Percentiles rank a stretch among this genome's conserved stretches.
Conservation (phyloP, 495 filamentous ascomycete species). For the Trichoderma reesei region DNA sequence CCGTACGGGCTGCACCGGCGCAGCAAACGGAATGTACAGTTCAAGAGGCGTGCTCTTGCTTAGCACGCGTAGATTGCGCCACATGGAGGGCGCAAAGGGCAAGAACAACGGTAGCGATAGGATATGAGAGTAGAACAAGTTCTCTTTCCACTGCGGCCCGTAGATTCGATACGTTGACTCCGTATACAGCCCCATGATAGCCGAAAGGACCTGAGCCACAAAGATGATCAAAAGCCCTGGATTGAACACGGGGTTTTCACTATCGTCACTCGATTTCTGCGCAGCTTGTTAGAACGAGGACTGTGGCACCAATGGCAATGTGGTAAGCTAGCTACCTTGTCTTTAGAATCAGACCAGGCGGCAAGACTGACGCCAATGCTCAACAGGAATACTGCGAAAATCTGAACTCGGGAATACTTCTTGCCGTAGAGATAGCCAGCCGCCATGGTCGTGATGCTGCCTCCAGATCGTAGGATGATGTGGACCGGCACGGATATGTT, state of each 20-base stretch:
- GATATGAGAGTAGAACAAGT: constrained; percentile 85
- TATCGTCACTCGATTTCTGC: constrained; percentile 22
- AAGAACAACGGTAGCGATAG: constrained; percentile 63
- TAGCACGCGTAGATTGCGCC: constrained; percentile 39
- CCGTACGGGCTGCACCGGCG: constrained; percentile 27
- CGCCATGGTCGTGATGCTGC: constrained; percentile 85
- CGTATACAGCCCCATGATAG: constrained; percentile 90
- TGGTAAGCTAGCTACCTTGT: constrained; percentile 48
- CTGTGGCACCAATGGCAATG: background rate
- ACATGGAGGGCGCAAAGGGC: constrained; percentile 44
- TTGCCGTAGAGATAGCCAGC: constrained; percentile 80
- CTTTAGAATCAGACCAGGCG: constrained; percentile 77
- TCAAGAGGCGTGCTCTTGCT: constrained; percentile 38
- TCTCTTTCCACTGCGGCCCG: constrained; percentile 89
- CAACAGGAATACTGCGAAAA: constrained; percentile 67
- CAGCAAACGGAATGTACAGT: constrained; percentile 17
- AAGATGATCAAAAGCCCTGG: constrained; percentile 77
- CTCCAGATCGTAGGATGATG: constrained; percentile 91
- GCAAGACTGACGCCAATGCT: constrained; percentile 78
- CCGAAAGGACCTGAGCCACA: constrained; percentile 79
- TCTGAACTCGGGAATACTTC: constrained; percentile 68
- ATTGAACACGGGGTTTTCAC: constrained; percentile 42
- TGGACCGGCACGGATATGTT: constrained; percentile 94
- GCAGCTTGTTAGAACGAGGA: constrained; percentile 14
- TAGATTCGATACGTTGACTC: constrained; percentile 78